Percentiles rank a stretch among this genome's conserved stretches.
These are phyloP conservation scores for Chenopodium berlandieri DNA, from an alignment of 148 eudicot genomes.

Conservation along the genomic window DNA sequence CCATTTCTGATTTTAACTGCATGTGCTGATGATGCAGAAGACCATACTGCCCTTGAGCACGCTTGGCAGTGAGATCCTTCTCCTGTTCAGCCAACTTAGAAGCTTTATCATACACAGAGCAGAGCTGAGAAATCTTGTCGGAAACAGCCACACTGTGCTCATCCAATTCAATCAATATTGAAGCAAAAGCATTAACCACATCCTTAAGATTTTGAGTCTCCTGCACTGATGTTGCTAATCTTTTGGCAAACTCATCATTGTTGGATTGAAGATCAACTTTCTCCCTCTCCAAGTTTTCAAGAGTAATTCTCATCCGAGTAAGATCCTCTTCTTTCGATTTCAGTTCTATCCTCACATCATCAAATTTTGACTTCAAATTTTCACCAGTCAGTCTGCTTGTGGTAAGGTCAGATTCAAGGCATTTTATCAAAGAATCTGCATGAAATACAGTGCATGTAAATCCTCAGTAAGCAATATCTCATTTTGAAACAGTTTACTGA, in stretches of 20 bases:
- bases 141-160: slow-evolving; percentile 55
- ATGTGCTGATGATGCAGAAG: slow-evolving; percentile 46
- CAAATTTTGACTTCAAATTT: slow-evolving; percentile 51
- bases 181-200: slow-evolving; percentile 45
- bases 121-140: slow-evolving; percentile 53
- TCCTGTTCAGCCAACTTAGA: slow-evolving; percentile 49
- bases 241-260: slow-evolving; percentile 44
- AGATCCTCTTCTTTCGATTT: slow-evolving; percentile 61
- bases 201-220: slow-evolving; percentile 65
- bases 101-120: slow-evolving; percentile 45
- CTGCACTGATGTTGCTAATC: slow-evolving; percentile 51
- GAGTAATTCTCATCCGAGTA: slow-evolving; percentile 41
- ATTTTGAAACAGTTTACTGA: slow-evolving; percentile 1
- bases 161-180: slow-evolving; percentile 59
- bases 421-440: slow-evolving; percentile 62
- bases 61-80: slow-evolving; percentile 46
- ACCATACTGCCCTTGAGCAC: slow-evolving; percentile 53
- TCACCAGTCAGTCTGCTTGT: slow-evolving; percentile 43
- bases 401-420: slow-evolving; percentile 59
- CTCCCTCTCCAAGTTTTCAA: slow-evolving; percentile 55
- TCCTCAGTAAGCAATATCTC: not conserved
- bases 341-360: slow-evolving; percentile 46
- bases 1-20: slow-evolving; percentile 53
- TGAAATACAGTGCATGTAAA: slow-evolving; percentile 19
- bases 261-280: slow-evolving; percentile 52